Evolutionary conservation across 2,329 filamentous ascomycete species (phyloP).

Genomic region (Chaetomium sp.): DNA sequence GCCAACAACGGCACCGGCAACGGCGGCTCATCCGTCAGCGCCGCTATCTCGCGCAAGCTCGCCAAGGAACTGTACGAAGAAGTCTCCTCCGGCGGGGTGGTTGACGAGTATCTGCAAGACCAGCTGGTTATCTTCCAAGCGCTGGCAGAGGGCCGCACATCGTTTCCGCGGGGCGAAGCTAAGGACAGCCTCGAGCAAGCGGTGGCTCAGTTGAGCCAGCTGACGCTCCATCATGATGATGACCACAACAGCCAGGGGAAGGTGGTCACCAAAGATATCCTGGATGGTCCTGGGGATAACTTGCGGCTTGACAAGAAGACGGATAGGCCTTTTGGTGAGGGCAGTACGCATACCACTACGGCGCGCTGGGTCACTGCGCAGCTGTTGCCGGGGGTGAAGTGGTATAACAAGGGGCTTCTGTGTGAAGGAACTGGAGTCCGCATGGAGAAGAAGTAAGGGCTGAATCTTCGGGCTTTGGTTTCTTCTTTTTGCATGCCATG

Average conservation of each 20-base stretch:
- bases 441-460: constrained; percentile 7
- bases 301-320: constrained; percentile 38
- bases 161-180: constrained; percentile 33
- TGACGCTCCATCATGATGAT: no score
- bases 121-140: constrained; percentile 56
- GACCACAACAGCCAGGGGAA: no score
- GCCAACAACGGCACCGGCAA: neutral
- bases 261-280: no score
- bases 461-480: no score
- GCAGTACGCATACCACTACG: constrained; percentile 51
- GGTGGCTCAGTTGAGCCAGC: constrained; percentile 25
- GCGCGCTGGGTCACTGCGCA: constrained; percentile 52
- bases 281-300: constrained; percentile 18
- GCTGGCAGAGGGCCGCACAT: constrained; percentile 46
- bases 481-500: no score
- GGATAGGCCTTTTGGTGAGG: constrained; percentile 48
- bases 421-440: constrained; percentile 40
- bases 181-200: constrained; percentile 23
- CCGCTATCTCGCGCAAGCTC: constrained; percentile 39
- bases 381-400: constrained; percentile 42
- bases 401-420: constrained; percentile 45
- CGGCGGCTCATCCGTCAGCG: constrained; percentile 22
- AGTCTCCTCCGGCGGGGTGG: constrained; percentile 37
- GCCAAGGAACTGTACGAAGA: constrained; percentile 41
- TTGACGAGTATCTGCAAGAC: constrained; percentile 55